phyloP scores from a whole-genome alignment of 2,329 filamentous ascomycete species.

The Coleophoma eucalyptorum region DNA sequence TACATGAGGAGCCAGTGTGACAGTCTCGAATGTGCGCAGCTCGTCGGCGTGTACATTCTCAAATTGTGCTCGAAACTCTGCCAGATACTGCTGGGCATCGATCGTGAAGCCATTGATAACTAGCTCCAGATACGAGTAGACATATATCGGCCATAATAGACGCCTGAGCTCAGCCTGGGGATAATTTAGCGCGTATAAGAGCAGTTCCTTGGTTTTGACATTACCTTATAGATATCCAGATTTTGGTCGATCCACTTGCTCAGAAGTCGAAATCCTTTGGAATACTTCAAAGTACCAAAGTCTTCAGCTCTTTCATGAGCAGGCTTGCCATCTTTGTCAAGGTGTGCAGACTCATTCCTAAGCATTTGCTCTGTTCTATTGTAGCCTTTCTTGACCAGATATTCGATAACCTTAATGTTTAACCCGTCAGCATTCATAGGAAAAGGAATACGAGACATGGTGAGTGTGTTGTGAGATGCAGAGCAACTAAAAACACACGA shows the following conservation, averaged over 20 bases:
- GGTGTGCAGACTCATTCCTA: slow-evolving; percentile 80
- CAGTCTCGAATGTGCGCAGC: slow-evolving; percentile 66
- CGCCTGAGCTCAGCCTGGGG: slow-evolving; percentile 77
- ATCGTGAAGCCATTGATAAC: slow-evolving; percentile 66
- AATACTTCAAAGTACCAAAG: slow-evolving; percentile 71
- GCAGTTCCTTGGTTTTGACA: slow-evolving; percentile 10
- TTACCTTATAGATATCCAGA: slow-evolving; percentile 87
- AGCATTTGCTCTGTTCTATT: slow-evolving; percentile 89
- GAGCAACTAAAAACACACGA: no score
- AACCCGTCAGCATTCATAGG: no score
- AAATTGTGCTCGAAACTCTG: slow-evolving; percentile 64
- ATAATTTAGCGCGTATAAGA: slow-evolving; percentile 1
- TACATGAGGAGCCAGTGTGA: slow-evolving; percentile 75
- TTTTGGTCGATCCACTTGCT: slow-evolving; percentile 86
- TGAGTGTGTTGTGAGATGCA: no score
- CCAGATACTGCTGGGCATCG: slow-evolving; percentile 72
- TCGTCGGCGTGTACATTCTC: slow-evolving; percentile 78
- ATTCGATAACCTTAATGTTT: slow-evolving; percentile 72
- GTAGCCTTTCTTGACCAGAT: slow-evolving; percentile 93
- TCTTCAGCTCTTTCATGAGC: slow-evolving; percentile 64
- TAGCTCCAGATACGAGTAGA: slow-evolving; percentile 86
- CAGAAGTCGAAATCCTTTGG: slow-evolving; percentile 69
- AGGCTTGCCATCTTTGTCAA: slow-evolving; percentile 77
- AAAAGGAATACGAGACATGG: no score
- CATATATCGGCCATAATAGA: slow-evolving; percentile 88